Evolutionary conservation across 495 filamentous ascomycete species (phyloP), one percentile per base, ranked within the genome.

Genomic region (Oidiodendron maius): DNA sequence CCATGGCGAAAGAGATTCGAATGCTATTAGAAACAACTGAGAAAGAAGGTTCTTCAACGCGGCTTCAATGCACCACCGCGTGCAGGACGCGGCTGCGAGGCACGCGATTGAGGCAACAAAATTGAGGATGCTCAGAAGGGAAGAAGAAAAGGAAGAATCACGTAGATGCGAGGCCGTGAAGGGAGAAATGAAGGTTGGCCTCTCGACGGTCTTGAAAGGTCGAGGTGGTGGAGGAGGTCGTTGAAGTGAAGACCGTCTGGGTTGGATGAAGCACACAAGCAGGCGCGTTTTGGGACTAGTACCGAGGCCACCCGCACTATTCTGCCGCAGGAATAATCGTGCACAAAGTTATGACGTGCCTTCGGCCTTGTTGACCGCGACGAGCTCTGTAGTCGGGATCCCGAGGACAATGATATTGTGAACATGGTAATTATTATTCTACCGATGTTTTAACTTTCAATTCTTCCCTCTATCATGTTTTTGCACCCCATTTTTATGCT

Each of bases 1-100:
- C 56, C 59, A 62, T 62, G 50, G 57, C 57, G 47, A 36, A 38
- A 52, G 38, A 55, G n/a, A n/a, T n/a, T n/a, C n/a, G n/a, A n/a
- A n/a, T n/a, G n/a, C n/a, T n/a, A n/a, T n/a, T n/a, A n/a, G n/a
- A n/a, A n/a, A n/a, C n/a, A n/a, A n/a, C n/a, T n/a, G 20, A 30
- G 23, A 4, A 17, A 15, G 37, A 46, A 49, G 44, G 28, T 28
- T 52, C 48, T 52, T 41, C 47, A 37, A 34, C 25, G 44, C 50
- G 40, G 32, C 40, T 46, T 36, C 41, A n/a, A n/a, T n/a, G n/a
- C 44, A 51, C 13, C 22, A 52, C 35, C 56, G 52, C 56, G 56
- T 41, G 38, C 46, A 43, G 40, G 43, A 55, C 56, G 56, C 52
- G 56, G 50, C 25, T 38, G 30, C 43, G 8, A 37, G 23, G 32